Conservation (phyloP, 495 filamentous ascomycete genomes). For the Trichoderma erinaceum region DNA sequence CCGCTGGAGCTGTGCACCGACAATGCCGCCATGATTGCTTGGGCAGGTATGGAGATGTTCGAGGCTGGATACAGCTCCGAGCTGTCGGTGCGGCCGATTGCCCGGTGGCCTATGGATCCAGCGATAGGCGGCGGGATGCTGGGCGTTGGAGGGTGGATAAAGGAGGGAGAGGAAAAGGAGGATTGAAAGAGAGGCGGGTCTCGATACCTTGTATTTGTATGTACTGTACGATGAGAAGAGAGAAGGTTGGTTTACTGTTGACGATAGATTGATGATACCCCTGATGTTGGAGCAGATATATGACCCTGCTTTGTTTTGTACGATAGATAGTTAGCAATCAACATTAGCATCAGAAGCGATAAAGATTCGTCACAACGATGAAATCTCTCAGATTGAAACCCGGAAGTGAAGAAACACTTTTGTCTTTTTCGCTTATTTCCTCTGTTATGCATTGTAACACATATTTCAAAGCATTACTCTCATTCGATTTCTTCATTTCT, state of each 20-base stretch:
- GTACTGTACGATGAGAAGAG: not conserved
- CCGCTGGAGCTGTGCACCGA: conserved; percentile 77
- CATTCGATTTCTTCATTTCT: conserved; percentile 5
- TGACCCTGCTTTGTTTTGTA: not conserved
- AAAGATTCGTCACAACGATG: not conserved
- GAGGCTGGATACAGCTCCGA: conserved; percentile 65
- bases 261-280: too few relatives aligned
- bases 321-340: not conserved
- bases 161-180: conserved; percentile 9
- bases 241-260: too few relatives aligned
- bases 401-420: not conserved
- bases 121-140: conserved; percentile 49
- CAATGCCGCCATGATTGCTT: conserved; percentile 98
- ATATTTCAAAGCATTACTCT: not conserved
- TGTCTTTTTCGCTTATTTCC: conserved; percentile 27
- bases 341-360: not conserved
- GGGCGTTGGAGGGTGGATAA: conserved; percentile 38
- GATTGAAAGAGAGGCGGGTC: not conserved
- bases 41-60: conserved; percentile 90
- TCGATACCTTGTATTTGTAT: not conserved
- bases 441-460: not conserved
- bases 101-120: conserved; percentile 76
- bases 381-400: not conserved
- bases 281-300: too few relatives aligned
- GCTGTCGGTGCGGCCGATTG: conserved; percentile 51